Evolutionary conservation across 2,329 filamentous ascomycete species (phyloP).

Genomic region (Beauveria rudraprayagi): DNA sequence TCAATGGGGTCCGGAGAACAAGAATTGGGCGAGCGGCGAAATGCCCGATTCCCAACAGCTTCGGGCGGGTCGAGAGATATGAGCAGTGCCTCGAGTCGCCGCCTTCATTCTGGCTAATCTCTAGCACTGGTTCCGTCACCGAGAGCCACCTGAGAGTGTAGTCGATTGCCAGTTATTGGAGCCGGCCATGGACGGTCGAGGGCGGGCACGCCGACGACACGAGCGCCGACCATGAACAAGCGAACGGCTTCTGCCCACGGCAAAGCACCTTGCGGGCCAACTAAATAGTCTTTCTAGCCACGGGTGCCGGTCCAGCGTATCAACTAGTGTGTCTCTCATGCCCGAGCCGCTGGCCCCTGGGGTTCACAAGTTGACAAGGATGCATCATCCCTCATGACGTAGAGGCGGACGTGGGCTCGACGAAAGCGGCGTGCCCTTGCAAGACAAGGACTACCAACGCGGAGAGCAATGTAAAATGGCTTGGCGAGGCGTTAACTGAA

Average conservation of each 20-base stretch:
- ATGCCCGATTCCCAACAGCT: slow-evolving; percentile 8
- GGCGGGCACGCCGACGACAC: slow-evolving; percentile 6
- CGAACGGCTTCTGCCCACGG: slow-evolving; percentile 1
- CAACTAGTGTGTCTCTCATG: slow-evolving; percentile 5
- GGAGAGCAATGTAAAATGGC: slow-evolving; percentile 6
- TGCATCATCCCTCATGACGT: slow-evolving; percentile 11
- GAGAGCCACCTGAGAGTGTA: neutral
- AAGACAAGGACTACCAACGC: neutral
- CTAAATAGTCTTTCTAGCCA: neutral
- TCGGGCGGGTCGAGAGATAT: slow-evolving; percentile 6
- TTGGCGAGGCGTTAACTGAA: neutral
- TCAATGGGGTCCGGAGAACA: neutral
- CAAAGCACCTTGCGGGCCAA: neutral
- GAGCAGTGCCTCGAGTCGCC: neutral
- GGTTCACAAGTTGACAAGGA: slow-evolving; percentile 5
- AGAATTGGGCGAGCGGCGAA: slow-evolving; percentile 9
- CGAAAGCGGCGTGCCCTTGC: neutral
- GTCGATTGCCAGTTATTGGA: neutral
- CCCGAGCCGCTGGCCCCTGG: slow-evolving; percentile 1
- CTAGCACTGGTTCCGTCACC: slow-evolving; percentile 6
- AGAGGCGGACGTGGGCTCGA: neutral
- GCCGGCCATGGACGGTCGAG: neutral
- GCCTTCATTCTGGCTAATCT: neutral
- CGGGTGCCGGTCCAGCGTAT: neutral
- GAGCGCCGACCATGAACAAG: neutral